Evolutionary conservation across 306 rosid genomes (phyloP), one percentile per base, ranked within the genome.

Genomic region (Quercus bicolor): DNA sequence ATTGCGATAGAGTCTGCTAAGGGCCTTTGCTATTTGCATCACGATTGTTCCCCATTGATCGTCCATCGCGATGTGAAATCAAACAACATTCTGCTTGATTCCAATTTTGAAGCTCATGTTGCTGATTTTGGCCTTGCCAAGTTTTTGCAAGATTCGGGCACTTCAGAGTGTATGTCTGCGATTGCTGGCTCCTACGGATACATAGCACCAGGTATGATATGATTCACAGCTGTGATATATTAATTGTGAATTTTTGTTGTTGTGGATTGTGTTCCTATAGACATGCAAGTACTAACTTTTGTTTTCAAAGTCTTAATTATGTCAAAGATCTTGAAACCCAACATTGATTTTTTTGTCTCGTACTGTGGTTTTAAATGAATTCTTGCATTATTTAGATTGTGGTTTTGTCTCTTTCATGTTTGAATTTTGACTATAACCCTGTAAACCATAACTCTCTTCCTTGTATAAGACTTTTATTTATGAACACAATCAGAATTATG

Each of bases 111-210:
- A 84, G 98, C 98, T 53, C 98, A 94, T 76, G 98, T 94, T 78
- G 98, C 98, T 77, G 98, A 94, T 87, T 94, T 94, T 68, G 98
- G 98, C 69, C 97, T 94, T 43, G 98, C 98, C 83, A 94, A 94
- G 90, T 94, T 94, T 80, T 88, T 94, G 59, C 98, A 94, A 85
- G 98, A 94, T 79, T 94, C 98, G 1, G 98, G 98, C 55, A 92
- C 98, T 31, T 94, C 98, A 5, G 98, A 94, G 74, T 94, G 97
- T 89, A 94, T 94, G 98, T 94, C 98, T 23, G 98, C 97, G 29
- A 94, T 94, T 85, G 98, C 98, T 54, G 98, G 98, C 70, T 94
- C 98, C 56, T 94, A 94, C 60, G 98, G 98, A 82, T 94, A 94
- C 86, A 94, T 92, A 61, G 98, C 98, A 54, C 98, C 98, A 80